Evolutionary conservation across 164 flowering plant species (phyloP).

Genomic region (Sedum album): DNA sequence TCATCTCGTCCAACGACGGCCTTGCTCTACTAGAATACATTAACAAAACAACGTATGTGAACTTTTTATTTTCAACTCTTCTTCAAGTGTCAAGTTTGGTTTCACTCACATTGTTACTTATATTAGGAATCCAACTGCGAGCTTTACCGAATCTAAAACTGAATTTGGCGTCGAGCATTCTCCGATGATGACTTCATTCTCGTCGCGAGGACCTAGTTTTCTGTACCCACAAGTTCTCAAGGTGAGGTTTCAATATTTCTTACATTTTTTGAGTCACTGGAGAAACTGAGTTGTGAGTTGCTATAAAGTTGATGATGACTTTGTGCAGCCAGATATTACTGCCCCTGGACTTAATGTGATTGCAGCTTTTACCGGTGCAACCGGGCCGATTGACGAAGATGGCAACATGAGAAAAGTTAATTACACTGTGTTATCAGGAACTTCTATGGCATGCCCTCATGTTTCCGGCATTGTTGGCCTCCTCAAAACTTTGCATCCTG

Average conservation of each 20-base stretch:
- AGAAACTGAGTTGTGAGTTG: not conserved
- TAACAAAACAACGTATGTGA: not conserved
- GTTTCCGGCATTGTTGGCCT: conserved; percentile 3
- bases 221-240: not conserved
- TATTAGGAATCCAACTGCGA: not conserved
- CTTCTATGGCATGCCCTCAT: conserved; percentile 9
- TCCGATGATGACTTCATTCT: not conserved
- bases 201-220: not conserved
- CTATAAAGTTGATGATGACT: not conserved
- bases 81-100: not conserved
- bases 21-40: not conserved
- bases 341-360: not conserved
- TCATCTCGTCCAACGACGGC: not conserved
- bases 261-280: not conserved
- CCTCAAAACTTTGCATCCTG: not conserved
- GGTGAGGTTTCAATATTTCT: not conserved
- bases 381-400: not conserved
- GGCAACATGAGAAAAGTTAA: not conserved
- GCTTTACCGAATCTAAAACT: not conserved
- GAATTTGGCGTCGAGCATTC: not conserved
- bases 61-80: not conserved
- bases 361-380: not conserved
- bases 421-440: not conserved
- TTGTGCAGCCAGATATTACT: not conserved
- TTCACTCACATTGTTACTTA: not conserved